These are phyloP conservation scores for Penicillium pancosmium DNA, from an alignment of 495 filamentous ascomycete species.

Conservation along the genomic window DNA sequence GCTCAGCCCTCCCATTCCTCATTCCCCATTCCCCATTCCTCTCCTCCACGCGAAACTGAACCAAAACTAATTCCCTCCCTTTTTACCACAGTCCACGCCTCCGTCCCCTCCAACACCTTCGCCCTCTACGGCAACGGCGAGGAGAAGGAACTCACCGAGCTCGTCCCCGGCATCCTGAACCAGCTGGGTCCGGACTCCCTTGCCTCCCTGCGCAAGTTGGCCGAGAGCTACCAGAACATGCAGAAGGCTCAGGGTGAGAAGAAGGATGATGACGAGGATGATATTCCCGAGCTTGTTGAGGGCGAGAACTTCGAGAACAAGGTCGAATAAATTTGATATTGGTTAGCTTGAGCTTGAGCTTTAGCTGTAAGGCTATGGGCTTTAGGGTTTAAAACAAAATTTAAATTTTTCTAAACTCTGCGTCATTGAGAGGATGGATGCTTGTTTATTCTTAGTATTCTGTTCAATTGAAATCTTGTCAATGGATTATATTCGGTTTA, in stretches of 20 bases:
- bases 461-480: no score
- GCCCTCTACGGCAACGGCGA: constrained; percentile 98
- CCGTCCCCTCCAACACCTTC: constrained; percentile 96
- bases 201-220: constrained; percentile 96
- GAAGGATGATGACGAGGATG: constrained; percentile 79
- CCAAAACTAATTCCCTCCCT: background rate
- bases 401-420: background rate
- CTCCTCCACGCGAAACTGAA: background rate
- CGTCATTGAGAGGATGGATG: no score
- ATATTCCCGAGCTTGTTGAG: constrained; percentile 94
- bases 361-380: no score
- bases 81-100: constrained; percentile 75
- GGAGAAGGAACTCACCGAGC: constrained; percentile 99
- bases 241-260: constrained; percentile 86
- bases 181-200: constrained; percentile 97
- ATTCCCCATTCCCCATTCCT: no score
- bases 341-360: no score
- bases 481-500: no score
- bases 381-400: background rate
- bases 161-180: constrained; percentile 98
- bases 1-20: constrained; percentile 12
- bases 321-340: constrained; percentile 68
- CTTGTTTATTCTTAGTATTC: no score
- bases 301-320: constrained; percentile 97
- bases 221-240: constrained; percentile 99